Evolutionary conservation across 495 filamentous ascomycete genomes (phyloP).

Genomic region (Peziza echinospora): DNA sequence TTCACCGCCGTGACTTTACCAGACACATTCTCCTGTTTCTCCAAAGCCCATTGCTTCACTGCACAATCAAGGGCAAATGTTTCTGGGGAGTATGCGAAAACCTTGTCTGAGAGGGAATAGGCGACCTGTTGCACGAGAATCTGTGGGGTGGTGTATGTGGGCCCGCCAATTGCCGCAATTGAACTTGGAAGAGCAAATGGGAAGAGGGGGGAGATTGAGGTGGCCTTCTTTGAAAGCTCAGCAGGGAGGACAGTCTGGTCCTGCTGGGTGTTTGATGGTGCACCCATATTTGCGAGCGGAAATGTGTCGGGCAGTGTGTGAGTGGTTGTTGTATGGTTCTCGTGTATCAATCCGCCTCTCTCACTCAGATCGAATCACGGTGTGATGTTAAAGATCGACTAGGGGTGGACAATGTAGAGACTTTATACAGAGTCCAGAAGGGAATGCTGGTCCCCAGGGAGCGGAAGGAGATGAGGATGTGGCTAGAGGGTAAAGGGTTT

Average conservation of each 20-base stretch:
- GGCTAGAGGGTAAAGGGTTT: too few species aligned
- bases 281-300: not conserved
- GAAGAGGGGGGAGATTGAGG: constrained; percentile 4
- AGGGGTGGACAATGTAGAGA: too few species aligned
- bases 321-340: not conserved
- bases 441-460: too few species aligned
- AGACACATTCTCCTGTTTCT: constrained; percentile 49
- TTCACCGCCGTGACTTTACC: constrained; percentile 59
- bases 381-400: too few species aligned
- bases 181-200: constrained; percentile 4
- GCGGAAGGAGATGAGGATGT: too few species aligned
- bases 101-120: constrained; percentile 78
- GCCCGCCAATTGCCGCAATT: constrained; percentile 40
- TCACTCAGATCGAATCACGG: too few species aligned
- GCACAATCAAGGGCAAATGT: constrained; percentile 74
- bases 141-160: constrained; percentile 79
- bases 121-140: constrained; percentile 86
- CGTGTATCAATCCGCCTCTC: not conserved
- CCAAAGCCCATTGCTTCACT: constrained; percentile 47
- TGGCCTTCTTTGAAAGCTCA: not conserved
- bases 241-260: not conserved
- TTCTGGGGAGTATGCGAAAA: constrained; percentile 90
- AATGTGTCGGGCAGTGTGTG: not conserved
- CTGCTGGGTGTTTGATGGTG: not conserved
- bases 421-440: too few species aligned